phyloP scores from a whole-genome alignment of 371 early-diverging fungal genomes.

The Actinomortierella ambigua region DNA sequence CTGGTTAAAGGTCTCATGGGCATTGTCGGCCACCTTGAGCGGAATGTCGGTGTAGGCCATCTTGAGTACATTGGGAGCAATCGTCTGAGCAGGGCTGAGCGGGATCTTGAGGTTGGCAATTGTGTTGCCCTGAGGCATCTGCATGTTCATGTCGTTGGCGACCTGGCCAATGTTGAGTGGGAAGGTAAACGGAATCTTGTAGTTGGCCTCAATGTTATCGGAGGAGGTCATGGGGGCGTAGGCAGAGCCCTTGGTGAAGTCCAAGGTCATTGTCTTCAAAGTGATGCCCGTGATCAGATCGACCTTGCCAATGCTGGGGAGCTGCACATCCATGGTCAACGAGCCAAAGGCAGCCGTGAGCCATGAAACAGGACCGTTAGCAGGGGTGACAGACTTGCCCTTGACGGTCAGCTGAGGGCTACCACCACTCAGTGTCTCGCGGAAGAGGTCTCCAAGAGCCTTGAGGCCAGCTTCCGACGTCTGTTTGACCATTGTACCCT shows the following conservation, averaged over 20 bases:
- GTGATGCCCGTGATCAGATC: constrained; percentile 52
- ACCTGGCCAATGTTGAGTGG: constrained; percentile 53
- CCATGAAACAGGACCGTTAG: constrained; percentile 59
- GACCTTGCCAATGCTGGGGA: constrained; percentile 53
- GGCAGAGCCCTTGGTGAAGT: constrained; percentile 54
- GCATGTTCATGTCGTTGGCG: constrained; percentile 51
- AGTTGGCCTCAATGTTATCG: constrained; percentile 51
- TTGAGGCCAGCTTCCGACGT: constrained; percentile 51
- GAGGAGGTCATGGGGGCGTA: constrained; percentile 57
- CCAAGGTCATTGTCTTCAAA: constrained; percentile 55
- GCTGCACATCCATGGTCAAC: constrained; percentile 53
- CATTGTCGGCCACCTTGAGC: constrained; percentile 44
- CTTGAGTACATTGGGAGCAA: constrained; percentile 47
- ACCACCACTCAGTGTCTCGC: constrained; percentile 52
- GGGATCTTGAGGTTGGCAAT: constrained; percentile 56
- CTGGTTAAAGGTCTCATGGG: constrained; percentile 46
- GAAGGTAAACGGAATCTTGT: constrained; percentile 63
- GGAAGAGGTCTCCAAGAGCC: constrained; percentile 58
- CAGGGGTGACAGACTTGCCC: constrained; percentile 57
- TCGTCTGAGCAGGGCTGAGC: constrained; percentile 50
- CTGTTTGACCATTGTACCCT: constrained; percentile 60
- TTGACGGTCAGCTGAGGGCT: constrained; percentile 49
- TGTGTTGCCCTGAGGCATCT: constrained; percentile 37
- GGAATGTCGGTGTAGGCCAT: constrained; percentile 49
- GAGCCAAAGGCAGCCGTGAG: constrained; percentile 57